Conservation (phyloP, 2,329 filamentous ascomycete species). For the Fusarium sp. region DNA sequence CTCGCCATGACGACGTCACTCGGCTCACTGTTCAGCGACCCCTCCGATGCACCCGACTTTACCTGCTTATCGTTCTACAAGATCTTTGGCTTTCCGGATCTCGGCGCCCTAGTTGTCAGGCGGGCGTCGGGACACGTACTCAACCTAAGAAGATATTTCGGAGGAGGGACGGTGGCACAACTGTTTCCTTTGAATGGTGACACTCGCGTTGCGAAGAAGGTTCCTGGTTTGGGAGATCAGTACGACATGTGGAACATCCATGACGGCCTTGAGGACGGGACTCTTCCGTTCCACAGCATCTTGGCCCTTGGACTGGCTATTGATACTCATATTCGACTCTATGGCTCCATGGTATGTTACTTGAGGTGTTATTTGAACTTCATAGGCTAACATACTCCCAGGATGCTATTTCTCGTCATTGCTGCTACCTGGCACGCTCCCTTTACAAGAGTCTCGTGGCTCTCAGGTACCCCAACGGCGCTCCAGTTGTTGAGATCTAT, state of each 20-base stretch:
- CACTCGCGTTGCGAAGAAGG: constrained; percentile 49
- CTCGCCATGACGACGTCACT: constrained; percentile 68
- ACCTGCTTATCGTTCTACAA: constrained; percentile 69
- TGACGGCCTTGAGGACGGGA: constrained; percentile 71
- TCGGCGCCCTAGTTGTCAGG: constrained; percentile 67
- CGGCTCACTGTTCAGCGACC: constrained; percentile 58
- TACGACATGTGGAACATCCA: constrained; percentile 57
- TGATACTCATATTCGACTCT: constrained; percentile 62
- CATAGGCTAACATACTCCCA: constrained; percentile 21
- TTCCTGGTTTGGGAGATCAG: constrained; percentile 49
- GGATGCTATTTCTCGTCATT: constrained; percentile 64
- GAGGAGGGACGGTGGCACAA: constrained; percentile 71
- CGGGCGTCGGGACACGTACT: constrained; percentile 63
- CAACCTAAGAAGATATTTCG: constrained; percentile 67
- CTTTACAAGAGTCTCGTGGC: constrained; percentile 57
- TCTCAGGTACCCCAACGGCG: constrained; percentile 63
- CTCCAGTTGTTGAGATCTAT: constrained; percentile 62
- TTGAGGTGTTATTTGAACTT: not conserved
- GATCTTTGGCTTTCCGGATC: constrained; percentile 71
- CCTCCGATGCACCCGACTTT: constrained; percentile 64
- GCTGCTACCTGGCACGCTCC: constrained; percentile 58
- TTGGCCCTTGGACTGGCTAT: constrained; percentile 68
- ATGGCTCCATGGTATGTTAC: constrained; percentile 58
- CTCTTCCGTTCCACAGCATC: constrained; percentile 70
- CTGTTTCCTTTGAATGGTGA: constrained; percentile 46